Base-by-base conservation (phyloP, 1,284 basidiomycete genomes). In the Fereydounia khargensis region DNA sequence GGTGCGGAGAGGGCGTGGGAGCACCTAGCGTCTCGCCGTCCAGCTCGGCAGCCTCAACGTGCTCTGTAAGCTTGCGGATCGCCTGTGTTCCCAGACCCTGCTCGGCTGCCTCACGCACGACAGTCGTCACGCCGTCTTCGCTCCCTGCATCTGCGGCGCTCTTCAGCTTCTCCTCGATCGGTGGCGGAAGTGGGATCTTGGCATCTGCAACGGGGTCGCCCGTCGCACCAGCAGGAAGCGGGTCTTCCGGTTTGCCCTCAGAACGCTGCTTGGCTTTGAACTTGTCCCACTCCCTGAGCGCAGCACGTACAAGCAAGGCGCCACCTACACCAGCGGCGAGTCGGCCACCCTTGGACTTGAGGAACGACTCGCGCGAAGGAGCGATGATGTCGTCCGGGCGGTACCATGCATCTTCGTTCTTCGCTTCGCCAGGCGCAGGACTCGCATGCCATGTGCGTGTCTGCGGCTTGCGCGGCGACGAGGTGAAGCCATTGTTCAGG, bases 241-340 rank as follows among this genome's bases (percentile, higher is more conserved):
- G 63, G 32, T 60, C 62, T 33, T 67, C 65, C 9, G 55, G 60
- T 34, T 58, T 52, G 6, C 53, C 64, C 19, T 47, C 31, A 1
- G 49, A 50, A n/a, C 66, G 55, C 25, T 61, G 60, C 49, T 46
- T 47, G 6, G 20, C 44, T 32, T 66, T 64, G 54, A 64, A 57
- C 35, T 47, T 27, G n/a, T 69, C 62, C 55, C 52, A 66, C 38
- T 66, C 64, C 9, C 47, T 34, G 11, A 66, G 28, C 9, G 59
- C 64, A 17, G 50, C 51, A 16, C 50, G 46, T n/a, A 63, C 38
- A 17, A 66, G 35, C 6, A 55, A 38, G 11, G 60, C 64, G 1
- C 64, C 64, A n/a, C 42, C 42, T 5, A 60, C 60, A 0, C 48
- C 58, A 3, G 47, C 43, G 3, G 54, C 59, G n/a, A n/a, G n/a